phyloP scores from a whole-genome alignment of 495 filamentous ascomycete genomes.

The Chaetomium cochliodes region DNA sequence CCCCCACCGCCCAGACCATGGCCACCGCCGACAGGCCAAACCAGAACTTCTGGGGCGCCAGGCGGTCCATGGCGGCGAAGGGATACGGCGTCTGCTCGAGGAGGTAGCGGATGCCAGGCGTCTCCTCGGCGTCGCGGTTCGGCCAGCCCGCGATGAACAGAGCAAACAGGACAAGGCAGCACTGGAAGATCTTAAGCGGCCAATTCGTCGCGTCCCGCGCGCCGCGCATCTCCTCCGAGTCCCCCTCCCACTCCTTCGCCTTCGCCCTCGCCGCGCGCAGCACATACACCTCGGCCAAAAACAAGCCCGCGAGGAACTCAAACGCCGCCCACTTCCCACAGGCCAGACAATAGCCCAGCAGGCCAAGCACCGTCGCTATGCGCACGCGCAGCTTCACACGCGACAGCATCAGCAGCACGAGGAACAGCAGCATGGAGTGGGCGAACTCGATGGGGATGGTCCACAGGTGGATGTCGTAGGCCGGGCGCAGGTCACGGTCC shows the following conservation, averaged over 20 bases:
- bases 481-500: slow-evolving; percentile 52
- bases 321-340: slow-evolving; percentile 60
- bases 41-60: slow-evolving; percentile 53
- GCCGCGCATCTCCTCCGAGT: slow-evolving; percentile 11
- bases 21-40: slow-evolving; percentile 55
- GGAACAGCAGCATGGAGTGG: slow-evolving; percentile 62
- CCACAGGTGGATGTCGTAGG: slow-evolving; percentile 63
- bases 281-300: slow-evolving; percentile 59
- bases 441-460: slow-evolving; percentile 67
- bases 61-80: slow-evolving; percentile 33
- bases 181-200: slow-evolving; percentile 25
- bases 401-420: slow-evolving; percentile 55
- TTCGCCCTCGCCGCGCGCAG: slow-evolving; percentile 24
- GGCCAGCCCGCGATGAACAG: slow-evolving; percentile 50
- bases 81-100: slow-evolving; percentile 36
- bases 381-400: slow-evolving; percentile 50
- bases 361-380: slow-evolving; percentile 42
- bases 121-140: slow-evolving; percentile 38
- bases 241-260: slow-evolving; percentile 26
- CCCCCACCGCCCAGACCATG: slow-evolving; percentile 56
- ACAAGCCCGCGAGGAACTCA: slow-evolving; percentile 58
- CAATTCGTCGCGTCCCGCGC: slow-evolving; percentile 8
- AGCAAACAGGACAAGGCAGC: slow-evolving; percentile 36
- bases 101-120: slow-evolving; percentile 40
- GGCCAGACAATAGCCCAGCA: slow-evolving; percentile 57